A percentile compares a stretch with the other conserved stretches of the same genome.
Conservation (phyloP, 306 rosid genomes). For the Fagus sylvatica region DNA sequence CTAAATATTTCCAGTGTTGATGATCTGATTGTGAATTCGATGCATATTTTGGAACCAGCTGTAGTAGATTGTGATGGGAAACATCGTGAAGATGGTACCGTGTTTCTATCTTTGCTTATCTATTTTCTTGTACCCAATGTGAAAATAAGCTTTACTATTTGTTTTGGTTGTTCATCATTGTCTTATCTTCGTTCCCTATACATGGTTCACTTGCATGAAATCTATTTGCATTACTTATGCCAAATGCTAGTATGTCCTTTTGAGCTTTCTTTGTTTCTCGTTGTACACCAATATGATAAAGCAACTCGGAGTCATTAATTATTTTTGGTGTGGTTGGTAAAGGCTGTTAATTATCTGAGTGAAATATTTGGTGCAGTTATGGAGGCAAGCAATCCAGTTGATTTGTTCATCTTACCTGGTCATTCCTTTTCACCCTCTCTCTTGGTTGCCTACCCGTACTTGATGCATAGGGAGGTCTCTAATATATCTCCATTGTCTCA, state of each 20-base stretch:
- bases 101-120: neutral
- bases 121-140: neutral
- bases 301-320: neutral
- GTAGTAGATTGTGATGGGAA: conserved; percentile 7
- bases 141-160: neutral
- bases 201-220: neutral
- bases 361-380: conserved; percentile 64
- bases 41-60: conserved; percentile 8
- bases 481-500: conserved; percentile 12
- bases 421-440: conserved; percentile 16
- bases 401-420: conserved; percentile 94
- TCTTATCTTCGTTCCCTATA: neutral
- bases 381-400: conserved; percentile 85
- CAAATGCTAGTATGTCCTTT: neutral
- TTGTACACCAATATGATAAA: neutral
- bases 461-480: neutral
- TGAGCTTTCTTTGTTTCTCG: neutral
- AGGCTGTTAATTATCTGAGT: neutral
- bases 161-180: neutral
- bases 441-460: neutral
- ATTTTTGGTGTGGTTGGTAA: neutral
- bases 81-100: conserved; percentile 8
- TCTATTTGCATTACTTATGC: neutral
- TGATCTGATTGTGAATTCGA: neutral
- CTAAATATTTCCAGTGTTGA: neutral